Percentiles rank a stretch among this genome's conserved stretches.
Evolutionary conservation across 2,329 filamentous ascomycete genomes (phyloP).

Genomic region (Alternaria panax): DNA sequence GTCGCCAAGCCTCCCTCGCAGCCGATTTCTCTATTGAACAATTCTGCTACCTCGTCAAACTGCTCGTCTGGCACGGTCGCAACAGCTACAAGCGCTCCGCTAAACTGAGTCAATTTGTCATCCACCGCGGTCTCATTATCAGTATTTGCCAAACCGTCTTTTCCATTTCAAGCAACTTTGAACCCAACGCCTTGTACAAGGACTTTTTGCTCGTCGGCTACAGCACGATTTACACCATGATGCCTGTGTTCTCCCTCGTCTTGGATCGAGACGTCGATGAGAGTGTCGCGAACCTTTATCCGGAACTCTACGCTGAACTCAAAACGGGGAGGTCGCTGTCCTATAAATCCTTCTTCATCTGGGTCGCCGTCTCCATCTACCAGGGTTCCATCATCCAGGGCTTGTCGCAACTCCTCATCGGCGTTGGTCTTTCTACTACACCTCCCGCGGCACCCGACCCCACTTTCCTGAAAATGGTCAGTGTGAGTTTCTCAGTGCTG

Average conservation of each 20-base stretch:
- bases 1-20: conserved; percentile 89
- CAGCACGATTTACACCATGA: conserved; percentile 93
- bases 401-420: conserved; percentile 86
- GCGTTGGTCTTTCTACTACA: conserved; percentile 56
- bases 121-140: conserved; percentile 95
- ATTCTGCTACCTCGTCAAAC: conserved; percentile 92
- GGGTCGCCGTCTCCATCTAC: conserved; percentile 94
- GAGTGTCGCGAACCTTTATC: conserved; percentile 90
- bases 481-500: conserved; percentile 89
- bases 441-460: conserved; percentile 13
- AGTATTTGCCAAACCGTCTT: conserved; percentile 97
- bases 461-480: conserved; percentile 70
- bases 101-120: conserved; percentile 97
- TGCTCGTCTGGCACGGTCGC: conserved; percentile 97
- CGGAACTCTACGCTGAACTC: conserved; percentile 97
- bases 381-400: conserved; percentile 96
- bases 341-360: conserved; percentile 95
- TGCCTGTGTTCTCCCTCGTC: conserved; percentile 90
- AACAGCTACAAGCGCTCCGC: conserved; percentile 97
- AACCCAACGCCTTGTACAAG: conserved; percentile 90
- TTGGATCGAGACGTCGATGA: conserved; percentile 96
- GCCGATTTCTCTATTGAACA: conserved; percentile 97
- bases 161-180: conserved; percentile 89
- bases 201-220: conserved; percentile 98
- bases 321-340: conserved; percentile 85